phyloP scores from a whole-genome alignment of 495 filamentous ascomycete species.

The Penicillium antarcticum region DNA sequence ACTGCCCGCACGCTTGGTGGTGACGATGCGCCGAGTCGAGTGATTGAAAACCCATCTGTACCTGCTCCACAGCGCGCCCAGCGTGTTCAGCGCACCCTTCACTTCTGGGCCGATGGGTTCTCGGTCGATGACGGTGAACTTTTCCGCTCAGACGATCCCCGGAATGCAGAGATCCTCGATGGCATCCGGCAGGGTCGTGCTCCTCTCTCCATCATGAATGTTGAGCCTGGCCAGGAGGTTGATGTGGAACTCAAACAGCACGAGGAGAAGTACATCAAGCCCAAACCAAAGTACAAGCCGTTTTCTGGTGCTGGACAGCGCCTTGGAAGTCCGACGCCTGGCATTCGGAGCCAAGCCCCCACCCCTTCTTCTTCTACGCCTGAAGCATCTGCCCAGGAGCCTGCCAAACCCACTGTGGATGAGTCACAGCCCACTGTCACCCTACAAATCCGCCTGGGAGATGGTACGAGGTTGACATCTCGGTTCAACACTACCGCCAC shows the following conservation, averaged over 20 bases:
- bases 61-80: conserved; percentile 38
- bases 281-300: conserved; percentile 83
- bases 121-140: conserved; percentile 94
- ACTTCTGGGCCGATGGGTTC: conserved; percentile 93
- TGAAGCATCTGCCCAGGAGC: conserved; percentile 26
- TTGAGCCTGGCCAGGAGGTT: conserved; percentile 77
- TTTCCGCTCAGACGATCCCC: conserved; percentile 82
- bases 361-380: conserved; percentile 38
- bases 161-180: conserved; percentile 73
- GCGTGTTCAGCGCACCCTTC: conserved; percentile 66
- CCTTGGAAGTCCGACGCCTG: conserved; percentile 88
- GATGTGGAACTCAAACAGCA: conserved; percentile 89
- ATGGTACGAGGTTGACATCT: conserved; percentile 80
- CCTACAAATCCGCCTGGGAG: conserved; percentile 84
- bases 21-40: conserved; percentile 74
- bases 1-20: conserved; percentile 84
- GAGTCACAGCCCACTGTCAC: conserved; percentile 72
- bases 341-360: conserved; percentile 38
- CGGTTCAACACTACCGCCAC: conserved; percentile 93
- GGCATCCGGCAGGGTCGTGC: conserved; percentile 86
- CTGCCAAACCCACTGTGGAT: conserved; percentile 58
- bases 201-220: conserved; percentile 84
- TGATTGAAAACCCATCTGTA: conserved; percentile 62
- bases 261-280: conserved; percentile 74
- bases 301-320: conserved; percentile 81